phyloP scores from a whole-genome alignment of 345 rosid species.

The Heritiera fomes region DNA sequence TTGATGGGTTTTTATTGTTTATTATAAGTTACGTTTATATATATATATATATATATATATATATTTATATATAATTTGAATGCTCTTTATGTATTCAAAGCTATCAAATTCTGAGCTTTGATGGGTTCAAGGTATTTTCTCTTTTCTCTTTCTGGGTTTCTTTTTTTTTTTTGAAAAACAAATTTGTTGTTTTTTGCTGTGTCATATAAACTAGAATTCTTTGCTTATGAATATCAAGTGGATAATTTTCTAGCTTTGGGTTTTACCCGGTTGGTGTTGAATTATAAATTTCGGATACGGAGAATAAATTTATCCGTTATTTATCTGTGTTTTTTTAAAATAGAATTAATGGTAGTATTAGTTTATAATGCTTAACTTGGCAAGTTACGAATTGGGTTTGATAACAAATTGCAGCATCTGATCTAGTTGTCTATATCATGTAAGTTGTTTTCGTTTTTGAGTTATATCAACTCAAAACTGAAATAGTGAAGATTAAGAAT shows the following conservation, averaged over 20 bases:
- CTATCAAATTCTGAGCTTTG: constrained; percentile 21
- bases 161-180: neutral
- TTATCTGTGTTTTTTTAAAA: too few relatives aligned
- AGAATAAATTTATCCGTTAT: neutral
- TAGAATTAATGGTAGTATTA: neutral
- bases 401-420: too few relatives aligned
- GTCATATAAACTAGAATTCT: neutral
- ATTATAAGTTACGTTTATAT: neutral
- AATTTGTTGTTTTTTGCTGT: neutral
- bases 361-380: neutral
- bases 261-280: neutral
- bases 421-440: neutral
- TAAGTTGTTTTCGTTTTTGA: neutral
- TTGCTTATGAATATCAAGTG: neutral
- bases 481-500: neutral
- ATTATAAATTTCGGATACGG: neutral
- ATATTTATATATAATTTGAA: neutral
- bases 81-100: constrained; percentile 9
- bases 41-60: too few relatives aligned
- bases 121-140: constrained; percentile 40
- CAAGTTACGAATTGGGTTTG: neutral
- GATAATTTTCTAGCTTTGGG: neutral
- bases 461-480: neutral
- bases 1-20: neutral
- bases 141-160: neutral